Percentiles rank a stretch among this genome's conserved stretches.
phyloP scores from a whole-genome alignment of 1,284 basidiomycete genomes.

The Ceratobasidium sp. region DNA sequence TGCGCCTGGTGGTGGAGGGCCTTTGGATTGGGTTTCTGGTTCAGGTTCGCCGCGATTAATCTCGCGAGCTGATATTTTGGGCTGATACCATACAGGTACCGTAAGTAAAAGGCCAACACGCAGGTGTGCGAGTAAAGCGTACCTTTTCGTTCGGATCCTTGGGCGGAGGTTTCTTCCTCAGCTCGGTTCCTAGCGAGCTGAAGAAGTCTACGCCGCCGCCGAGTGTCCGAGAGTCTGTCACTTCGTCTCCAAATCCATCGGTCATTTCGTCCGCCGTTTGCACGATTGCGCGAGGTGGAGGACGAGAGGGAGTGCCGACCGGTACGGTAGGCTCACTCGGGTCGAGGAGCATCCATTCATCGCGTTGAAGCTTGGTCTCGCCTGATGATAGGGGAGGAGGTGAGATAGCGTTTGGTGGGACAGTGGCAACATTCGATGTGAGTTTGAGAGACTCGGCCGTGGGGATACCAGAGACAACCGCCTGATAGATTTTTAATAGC shows the following conservation, averaged over 20 bases:
- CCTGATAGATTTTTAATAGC: constrained; percentile 53
- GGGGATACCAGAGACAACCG: constrained; percentile 76
- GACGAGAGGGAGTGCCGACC: constrained; percentile 44
- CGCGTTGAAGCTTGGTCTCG: constrained; percentile 66
- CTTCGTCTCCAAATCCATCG: constrained; percentile 73
- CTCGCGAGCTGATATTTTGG: constrained; percentile 72
- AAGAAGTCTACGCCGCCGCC: constrained; percentile 82
- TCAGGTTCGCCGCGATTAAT: constrained; percentile 76
- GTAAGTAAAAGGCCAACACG: constrained; percentile 24
- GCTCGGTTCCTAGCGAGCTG: constrained; percentile 78
- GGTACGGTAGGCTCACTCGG: constrained; percentile 47
- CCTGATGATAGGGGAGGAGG: constrained; percentile 56
- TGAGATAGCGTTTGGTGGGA: constrained; percentile 55
- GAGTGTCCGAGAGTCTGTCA: constrained; percentile 57
- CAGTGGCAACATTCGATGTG: constrained; percentile 62
- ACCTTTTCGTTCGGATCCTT: constrained; percentile 72
- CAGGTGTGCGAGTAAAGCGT: constrained; percentile 40
- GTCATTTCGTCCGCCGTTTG: constrained; percentile 60
- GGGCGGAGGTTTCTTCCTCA: constrained; percentile 63
- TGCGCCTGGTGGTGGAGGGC: constrained; percentile 72
- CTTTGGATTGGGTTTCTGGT: constrained; percentile 56
- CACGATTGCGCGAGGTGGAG: constrained; percentile 41
- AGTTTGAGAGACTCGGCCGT: constrained; percentile 75
- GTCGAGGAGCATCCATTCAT: constrained; percentile 90
- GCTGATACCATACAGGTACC: constrained; percentile 52